Evolutionary conservation across 257 asterid species (phyloP).

Genomic region (Gardenia jasminoides): DNA sequence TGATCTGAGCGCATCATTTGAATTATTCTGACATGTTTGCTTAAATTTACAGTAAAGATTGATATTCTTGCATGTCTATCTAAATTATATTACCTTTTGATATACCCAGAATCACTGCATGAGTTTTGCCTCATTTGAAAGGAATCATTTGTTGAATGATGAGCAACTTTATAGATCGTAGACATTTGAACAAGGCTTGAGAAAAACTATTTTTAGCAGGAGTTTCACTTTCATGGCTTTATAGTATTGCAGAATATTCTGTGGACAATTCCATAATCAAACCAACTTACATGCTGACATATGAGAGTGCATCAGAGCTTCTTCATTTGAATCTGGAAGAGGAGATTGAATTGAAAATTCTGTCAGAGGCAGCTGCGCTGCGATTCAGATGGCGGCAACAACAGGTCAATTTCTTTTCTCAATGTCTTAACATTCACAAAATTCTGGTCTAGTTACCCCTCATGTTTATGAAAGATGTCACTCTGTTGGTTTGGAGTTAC

Average conservation of each 20-base stretch:
- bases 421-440: neutral
- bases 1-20: neutral
- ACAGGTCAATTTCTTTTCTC: slow-evolving; percentile 52
- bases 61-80: neutral
- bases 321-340: slow-evolving; percentile 88
- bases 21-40: neutral
- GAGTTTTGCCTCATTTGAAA: neutral
- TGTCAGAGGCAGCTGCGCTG: slow-evolving; percentile 84
- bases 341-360: slow-evolving; percentile 82
- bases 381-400: slow-evolving; percentile 83
- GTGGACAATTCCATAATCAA: slow-evolving; percentile 85
- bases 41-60: neutral
- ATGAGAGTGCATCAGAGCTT: slow-evolving; percentile 96
- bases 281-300: slow-evolving; percentile 96
- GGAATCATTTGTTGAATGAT: neutral
- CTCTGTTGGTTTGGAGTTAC: neutral
- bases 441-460: neutral
- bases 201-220: slow-evolving; percentile 4
- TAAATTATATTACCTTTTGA: neutral
- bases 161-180: neutral
- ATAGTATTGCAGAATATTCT: slow-evolving; percentile 84
- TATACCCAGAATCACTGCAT: neutral
- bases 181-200: neutral
- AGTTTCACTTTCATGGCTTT: slow-evolving; percentile 37
- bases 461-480: neutral